Conservation (phyloP, 2,329 filamentous ascomycete genomes). For the Chaetoscypha palmicola region DNA sequence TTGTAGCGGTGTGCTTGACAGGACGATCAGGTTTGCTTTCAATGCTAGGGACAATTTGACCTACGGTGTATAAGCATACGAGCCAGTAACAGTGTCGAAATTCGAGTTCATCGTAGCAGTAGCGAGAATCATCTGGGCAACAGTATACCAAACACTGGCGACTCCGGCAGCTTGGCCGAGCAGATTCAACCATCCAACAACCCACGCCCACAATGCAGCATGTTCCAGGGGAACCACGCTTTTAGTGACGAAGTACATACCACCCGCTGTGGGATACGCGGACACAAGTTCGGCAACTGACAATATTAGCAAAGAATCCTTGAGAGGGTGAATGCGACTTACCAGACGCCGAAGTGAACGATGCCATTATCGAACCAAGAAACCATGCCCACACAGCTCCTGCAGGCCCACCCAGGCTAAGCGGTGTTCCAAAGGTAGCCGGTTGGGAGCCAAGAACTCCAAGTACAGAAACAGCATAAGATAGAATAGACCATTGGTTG, state of each 20-base stretch:
- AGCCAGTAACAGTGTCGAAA: constrained; percentile 36
- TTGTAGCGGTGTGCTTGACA: constrained; percentile 45
- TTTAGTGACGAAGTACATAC: constrained; percentile 63
- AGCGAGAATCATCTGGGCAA: constrained; percentile 58
- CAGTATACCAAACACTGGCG: constrained; percentile 54
- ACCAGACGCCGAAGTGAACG: constrained; percentile 56
- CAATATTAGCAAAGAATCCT: constrained; percentile 17
- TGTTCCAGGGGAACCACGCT: constrained; percentile 54
- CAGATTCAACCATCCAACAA: constrained; percentile 62
- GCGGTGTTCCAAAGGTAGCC: constrained; percentile 52
- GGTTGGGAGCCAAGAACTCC: constrained; percentile 60
- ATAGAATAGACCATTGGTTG: constrained; percentile 59
- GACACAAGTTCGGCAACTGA: constrained; percentile 58
- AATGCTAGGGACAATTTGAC: constrained; percentile 18
- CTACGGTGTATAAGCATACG: constrained; percentile 51
- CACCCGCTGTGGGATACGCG: constrained; percentile 59
- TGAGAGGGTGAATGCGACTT: background rate
- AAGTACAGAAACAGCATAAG: constrained; percentile 59
- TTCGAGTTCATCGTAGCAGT: constrained; percentile 54
- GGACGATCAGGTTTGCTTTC: background rate
- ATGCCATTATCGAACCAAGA: constrained; percentile 56
- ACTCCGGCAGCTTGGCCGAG: constrained; percentile 58
- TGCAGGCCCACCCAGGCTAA: constrained; percentile 52
- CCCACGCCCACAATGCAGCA: constrained; percentile 57
- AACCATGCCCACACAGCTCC: constrained; percentile 62